Percentiles rank a stretch among this genome's conserved stretches.
phyloP scores from a whole-genome alignment of 163 green algal species.

The Scenedesmus sp. region DNA sequence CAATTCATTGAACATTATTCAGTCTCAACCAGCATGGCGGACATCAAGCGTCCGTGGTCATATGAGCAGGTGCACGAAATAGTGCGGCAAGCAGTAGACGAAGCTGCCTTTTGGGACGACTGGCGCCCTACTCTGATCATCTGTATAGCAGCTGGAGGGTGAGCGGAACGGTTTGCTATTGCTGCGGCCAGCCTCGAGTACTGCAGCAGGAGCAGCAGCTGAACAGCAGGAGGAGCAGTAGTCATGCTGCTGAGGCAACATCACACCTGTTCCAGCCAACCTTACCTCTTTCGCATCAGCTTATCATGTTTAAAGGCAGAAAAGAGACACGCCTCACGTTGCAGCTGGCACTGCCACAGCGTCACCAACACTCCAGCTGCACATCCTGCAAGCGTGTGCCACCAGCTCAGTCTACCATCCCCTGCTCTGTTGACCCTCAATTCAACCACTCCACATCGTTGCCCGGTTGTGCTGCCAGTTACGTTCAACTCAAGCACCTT shows the following conservation, averaged over 20 bases:
- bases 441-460: no score
- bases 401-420: no score
- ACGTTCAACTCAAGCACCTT: no score
- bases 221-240: background rate
- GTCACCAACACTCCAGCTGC: no score
- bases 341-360: background rate
- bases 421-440: no score
- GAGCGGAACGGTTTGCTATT: background rate
- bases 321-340: background rate
- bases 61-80: conserved; percentile 10
- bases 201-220: background rate
- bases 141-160: conserved; percentile 38
- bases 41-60: background rate
- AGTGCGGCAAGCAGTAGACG: conserved; percentile 3
- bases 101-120: background rate
- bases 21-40: background rate
- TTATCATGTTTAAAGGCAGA: no score
- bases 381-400: background rate
- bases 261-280: background rate
- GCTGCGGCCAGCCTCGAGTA: background rate
- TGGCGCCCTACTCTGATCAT: conserved; percentile 12
- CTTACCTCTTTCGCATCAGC: background rate
- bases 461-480: no score
- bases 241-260: background rate
- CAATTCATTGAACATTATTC: background rate